Conservation (phyloP, 202 grass and related monocot genomes). For the Tripidium arundinaceum region DNA sequence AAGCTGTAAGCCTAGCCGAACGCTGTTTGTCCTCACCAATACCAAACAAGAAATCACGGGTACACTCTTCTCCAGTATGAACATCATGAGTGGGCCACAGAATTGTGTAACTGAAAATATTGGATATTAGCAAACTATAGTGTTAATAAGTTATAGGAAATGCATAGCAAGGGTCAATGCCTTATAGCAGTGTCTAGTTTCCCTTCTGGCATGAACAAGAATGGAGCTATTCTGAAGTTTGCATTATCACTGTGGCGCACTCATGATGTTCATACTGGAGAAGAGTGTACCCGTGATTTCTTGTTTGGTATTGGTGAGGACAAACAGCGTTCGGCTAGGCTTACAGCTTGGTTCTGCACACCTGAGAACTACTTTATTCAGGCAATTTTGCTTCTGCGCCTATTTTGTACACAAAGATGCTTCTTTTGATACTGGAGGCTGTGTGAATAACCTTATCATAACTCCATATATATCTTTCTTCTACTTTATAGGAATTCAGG, state of each 20-base stretch:
- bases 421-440: not conserved
- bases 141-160: not conserved
- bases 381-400: slow-evolving; percentile 29
- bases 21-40: slow-evolving; percentile 80
- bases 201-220: slow-evolving; percentile 90
- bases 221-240: slow-evolving; percentile 89
- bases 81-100: slow-evolving; percentile 72
- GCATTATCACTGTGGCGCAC: slow-evolving; percentile 82
- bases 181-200: slow-evolving; percentile 79
- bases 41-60: slow-evolving; percentile 85
- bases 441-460: not conserved
- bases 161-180: slow-evolving; percentile 34
- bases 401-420: not conserved
- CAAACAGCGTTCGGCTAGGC: slow-evolving; percentile 89
- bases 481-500: slow-evolving; percentile 58
- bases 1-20: slow-evolving; percentile 95
- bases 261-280: slow-evolving; percentile 57
- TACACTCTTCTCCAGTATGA: slow-evolving; percentile 77
- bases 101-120: slow-evolving; percentile 82
- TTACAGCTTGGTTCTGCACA: slow-evolving; percentile 97
- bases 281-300: slow-evolving; percentile 91
- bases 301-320: slow-evolving; percentile 79
- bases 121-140: slow-evolving; percentile 39
- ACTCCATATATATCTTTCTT: not conserved
- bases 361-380: slow-evolving; percentile 94